phyloP scores from a whole-genome alignment of 108 stramenopile genomes.

The Conticribra weissflogii region DNA sequence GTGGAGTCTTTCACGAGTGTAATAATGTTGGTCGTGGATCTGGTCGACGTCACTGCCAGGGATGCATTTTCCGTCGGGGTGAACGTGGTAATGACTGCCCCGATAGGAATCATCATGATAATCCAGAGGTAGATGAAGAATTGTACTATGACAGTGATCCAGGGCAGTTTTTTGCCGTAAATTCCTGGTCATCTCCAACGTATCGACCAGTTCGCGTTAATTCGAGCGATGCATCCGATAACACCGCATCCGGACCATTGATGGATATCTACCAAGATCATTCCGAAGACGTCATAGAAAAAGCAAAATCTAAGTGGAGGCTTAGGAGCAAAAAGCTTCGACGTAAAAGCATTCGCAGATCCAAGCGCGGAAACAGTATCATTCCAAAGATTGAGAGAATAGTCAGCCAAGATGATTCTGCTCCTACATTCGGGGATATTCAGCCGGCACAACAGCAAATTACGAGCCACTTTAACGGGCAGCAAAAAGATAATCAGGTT shows the following conservation, averaged over 20 bases:
- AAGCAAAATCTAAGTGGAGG: background rate
- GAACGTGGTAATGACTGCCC: background rate
- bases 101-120: background rate
- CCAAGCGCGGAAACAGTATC: background rate
- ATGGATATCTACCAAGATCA: too few species aligned
- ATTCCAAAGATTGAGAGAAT: background rate
- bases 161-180: conserved; percentile 19
- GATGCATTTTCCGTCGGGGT: conserved; percentile 41
- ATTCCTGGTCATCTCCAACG: background rate
- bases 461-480: background rate
- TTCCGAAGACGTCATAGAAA: too few species aligned
- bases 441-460: background rate
- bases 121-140: conserved; percentile 6
- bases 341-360: background rate
- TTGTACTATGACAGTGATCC: conserved; percentile 53
- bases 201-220: background rate
- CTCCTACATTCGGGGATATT: background rate
- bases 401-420: background rate
- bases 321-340: background rate
- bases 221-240: background rate
- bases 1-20: conserved; percentile 31
- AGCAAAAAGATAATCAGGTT: conserved; percentile 30
- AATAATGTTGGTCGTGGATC: background rate
- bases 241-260: background rate
- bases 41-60: conserved; percentile 29